Evolutionary conservation across 1,139 yeast species (phyloP).

Genomic region (Saccharomyces hybrid): DNA sequence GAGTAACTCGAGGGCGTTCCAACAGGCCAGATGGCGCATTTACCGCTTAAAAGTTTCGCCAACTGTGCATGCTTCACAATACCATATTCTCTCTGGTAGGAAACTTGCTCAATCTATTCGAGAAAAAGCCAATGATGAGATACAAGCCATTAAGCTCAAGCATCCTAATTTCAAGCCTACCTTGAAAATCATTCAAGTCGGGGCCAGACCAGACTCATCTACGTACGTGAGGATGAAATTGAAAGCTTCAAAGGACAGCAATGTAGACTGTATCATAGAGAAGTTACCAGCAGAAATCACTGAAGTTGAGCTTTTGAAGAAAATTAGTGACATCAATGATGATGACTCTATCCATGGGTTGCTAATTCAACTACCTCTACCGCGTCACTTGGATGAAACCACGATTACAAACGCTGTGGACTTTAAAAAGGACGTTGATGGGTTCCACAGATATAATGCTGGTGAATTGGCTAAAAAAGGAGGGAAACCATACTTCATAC

Average conservation of each 20-base stretch:
- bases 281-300: slow-evolving; percentile 50
- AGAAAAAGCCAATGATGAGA: slow-evolving; percentile 38
- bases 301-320: slow-evolving; percentile 48
- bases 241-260: slow-evolving; percentile 64
- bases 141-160: slow-evolving; percentile 39
- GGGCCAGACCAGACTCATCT: slow-evolving; percentile 67
- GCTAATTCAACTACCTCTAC: slow-evolving; percentile 66
- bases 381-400: slow-evolving; percentile 61
- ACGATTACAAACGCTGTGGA: slow-evolving; percentile 58
- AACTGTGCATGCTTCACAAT: slow-evolving; percentile 10
- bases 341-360: slow-evolving; percentile 64
- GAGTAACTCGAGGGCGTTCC: not conserved
- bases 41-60: not conserved
- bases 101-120: slow-evolving; percentile 33
- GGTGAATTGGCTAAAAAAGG: slow-evolving; percentile 71
- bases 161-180: slow-evolving; percentile 53
- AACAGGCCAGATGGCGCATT: not conserved
- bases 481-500: slow-evolving; percentile 62
- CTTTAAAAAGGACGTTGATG: slow-evolving; percentile 70
- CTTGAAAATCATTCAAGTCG: slow-evolving; percentile 66
- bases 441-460: slow-evolving; percentile 65
- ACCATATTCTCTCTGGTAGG: slow-evolving; percentile 36
- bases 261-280: slow-evolving; percentile 50
- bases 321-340: slow-evolving; percentile 49
- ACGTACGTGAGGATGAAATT: slow-evolving; percentile 70